Percentiles rank a stretch among this genome's conserved stretches.
These are phyloP conservation scores for Dactylis glomerata DNA, from an alignment of 176 grass and related monocot species.

Conservation along the genomic window DNA sequence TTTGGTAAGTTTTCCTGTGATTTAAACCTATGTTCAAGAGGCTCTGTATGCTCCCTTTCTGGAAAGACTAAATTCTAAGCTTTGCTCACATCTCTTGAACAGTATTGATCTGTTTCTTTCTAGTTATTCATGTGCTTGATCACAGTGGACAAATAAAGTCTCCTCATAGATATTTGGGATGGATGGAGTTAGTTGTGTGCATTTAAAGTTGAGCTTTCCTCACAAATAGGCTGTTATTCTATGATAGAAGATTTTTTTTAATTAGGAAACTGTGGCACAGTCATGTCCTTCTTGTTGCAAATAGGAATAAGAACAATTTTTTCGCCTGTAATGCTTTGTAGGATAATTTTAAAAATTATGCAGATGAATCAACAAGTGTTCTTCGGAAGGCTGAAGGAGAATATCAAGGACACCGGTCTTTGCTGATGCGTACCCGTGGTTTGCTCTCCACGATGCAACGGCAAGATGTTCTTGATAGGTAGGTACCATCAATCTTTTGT, in stretches of 20 bases:
- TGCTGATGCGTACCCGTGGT: slow-evolving; percentile 64
- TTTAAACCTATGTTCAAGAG: slow-evolving; percentile 13
- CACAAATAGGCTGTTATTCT: background rate
- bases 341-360: slow-evolving; percentile 14
- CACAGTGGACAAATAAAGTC: background rate
- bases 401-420: slow-evolving; percentile 90
- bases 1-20: slow-evolving; percentile 58
- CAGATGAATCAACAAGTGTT: slow-evolving; percentile 88
- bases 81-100: background rate
- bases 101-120: background rate
- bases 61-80: background rate
- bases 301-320: background rate
- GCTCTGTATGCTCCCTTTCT: background rate
- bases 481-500: slow-evolving; percentile 7
- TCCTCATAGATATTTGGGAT: background rate
- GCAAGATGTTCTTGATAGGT: slow-evolving; percentile 94
- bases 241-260: background rate
- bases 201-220: background rate
- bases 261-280: background rate
- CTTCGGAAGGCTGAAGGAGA: slow-evolving; percentile 72
- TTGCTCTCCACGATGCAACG: slow-evolving; percentile 80
- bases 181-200: background rate
- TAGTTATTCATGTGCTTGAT: background rate
- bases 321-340: background rate
- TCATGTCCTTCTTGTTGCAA: background rate